Evolutionary conservation across 306 rosid genomes (phyloP).

Genomic region (Spatholobus suberectus): DNA sequence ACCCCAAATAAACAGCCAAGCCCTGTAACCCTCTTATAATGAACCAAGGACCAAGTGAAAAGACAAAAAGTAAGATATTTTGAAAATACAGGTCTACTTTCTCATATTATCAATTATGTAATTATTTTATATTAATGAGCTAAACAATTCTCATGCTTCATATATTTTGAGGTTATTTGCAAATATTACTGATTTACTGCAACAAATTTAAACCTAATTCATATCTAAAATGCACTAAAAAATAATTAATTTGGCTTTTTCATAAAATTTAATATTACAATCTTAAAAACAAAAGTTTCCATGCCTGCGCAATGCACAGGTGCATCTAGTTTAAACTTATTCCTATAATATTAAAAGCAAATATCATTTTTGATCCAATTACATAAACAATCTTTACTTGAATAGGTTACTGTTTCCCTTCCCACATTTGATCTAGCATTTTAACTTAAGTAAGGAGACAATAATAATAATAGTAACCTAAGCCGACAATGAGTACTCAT

Average conservation of each 20-base stretch:
- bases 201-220: no score
- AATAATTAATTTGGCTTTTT: not conserved
- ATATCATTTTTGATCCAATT: not conserved
- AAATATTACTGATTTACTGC: not conserved
- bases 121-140: not conserved
- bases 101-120: not conserved
- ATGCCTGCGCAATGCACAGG: not conserved
- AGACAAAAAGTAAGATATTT: not conserved
- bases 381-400: not conserved
- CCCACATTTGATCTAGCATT: not conserved
- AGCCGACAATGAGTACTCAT: not conserved
- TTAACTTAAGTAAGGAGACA: not conserved
- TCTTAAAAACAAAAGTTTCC: not conserved
- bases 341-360: not conserved
- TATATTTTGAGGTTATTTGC: not conserved
- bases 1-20: not conserved
- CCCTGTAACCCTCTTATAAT: not conserved
- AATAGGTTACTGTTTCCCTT: constrained; percentile 1
- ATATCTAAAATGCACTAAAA: not conserved
- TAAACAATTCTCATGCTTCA: not conserved
- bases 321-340: not conserved
- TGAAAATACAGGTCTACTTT: not conserved
- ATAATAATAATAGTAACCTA: not conserved
- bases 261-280: not conserved
- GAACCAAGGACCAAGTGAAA: not conserved